Evolutionary conservation across 2,329 filamentous ascomycete species (phyloP), one percentile per base, ranked within the genome.

Genomic region (Ramularia endophylla): DNA sequence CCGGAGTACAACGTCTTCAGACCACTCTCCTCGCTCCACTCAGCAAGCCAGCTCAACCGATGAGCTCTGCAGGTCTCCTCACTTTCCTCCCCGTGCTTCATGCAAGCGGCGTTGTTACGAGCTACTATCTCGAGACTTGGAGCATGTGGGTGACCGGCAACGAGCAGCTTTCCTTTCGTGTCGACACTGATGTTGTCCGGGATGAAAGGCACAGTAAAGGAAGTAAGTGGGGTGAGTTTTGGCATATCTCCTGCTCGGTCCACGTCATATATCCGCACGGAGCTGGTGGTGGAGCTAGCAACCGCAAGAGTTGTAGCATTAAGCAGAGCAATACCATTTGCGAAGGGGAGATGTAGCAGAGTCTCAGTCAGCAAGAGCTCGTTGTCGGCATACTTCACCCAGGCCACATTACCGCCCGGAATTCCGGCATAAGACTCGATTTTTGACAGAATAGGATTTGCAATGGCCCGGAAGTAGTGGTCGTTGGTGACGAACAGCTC

Each of bases 161-260:
- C 55, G 2, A 68, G 48, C 3, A 71, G 40, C n/a, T 50, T 63
- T 4, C 66, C 66, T 1, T 55, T 43, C 0, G 50, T 41, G 36
- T 69, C 65, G 0, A 63, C 52, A 25, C 60, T 64, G 2, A 70
- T 36, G 40, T 70, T 70, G 40, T 70, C 68, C 0, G 65, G 60
- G 1, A 55, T 44, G 19, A 63, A 60, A 0, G 63, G 60, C 5
- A 58, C 22, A 0, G 29, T 11, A 1, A 62, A 58, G 30, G 35
- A 36, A 25, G 46, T 19, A 45, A 43, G 11, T 38, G 48, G 27
- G 2, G 25, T 38, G 22, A 52, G 40, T 13, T 45, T 44, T 15
- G 43, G 45, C 3, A 31, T 36, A 1, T 27, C 43, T 22, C 40
- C 40, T 9, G 15, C 7, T 8, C 43, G 28, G 27, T 28, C 35